A percentile compares a stretch with the other conserved stretches of the same genome.
Evolutionary conservation across 345 rosid species (phyloP).

Genomic region (Anastatica hierochuntica): DNA sequence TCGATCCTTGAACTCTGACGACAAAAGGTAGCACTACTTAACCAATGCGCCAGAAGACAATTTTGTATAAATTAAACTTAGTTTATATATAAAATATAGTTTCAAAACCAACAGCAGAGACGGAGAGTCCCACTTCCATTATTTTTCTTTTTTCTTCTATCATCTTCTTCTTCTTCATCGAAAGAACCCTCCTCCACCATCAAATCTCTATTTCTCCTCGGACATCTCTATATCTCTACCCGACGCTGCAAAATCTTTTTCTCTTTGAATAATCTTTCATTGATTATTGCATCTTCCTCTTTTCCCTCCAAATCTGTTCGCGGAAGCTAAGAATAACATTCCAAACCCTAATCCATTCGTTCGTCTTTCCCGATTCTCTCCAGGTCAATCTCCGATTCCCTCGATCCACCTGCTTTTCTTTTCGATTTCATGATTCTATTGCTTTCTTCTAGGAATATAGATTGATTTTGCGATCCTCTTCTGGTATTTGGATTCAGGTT

Average conservation of each 20-base stretch:
- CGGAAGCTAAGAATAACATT: slow-evolving; percentile 16
- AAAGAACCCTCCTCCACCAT: slow-evolving; percentile 17
- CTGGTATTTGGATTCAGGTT: slow-evolving; percentile 6
- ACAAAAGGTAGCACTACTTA: too few species aligned
- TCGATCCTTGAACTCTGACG: too few species aligned
- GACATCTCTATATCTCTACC: background rate
- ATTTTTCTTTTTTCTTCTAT: background rate
- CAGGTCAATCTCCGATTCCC: slow-evolving; percentile 24
- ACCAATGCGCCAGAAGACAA: background rate
- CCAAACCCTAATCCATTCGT: slow-evolving; percentile 27
- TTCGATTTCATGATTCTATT: background rate
- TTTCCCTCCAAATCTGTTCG: slow-evolving; percentile 12
- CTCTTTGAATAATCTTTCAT: background rate
- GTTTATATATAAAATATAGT: background rate
- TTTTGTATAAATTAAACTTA: too few species aligned
- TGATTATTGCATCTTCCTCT: background rate
- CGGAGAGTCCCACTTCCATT: slow-evolving; percentile 5
- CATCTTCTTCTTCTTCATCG: slow-evolving; percentile 9
- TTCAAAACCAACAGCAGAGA: background rate
- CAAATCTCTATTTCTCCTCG: slow-evolving; percentile 14
- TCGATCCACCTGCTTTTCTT: background rate
- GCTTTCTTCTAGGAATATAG: background rate
- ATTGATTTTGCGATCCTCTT: background rate
- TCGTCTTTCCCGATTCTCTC: slow-evolving; percentile 12
- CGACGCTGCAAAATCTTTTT: background rate